These are phyloP conservation scores for Passalora sequoiae DNA, from an alignment of 2,329 filamentous ascomycete species.

Conservation along the genomic window DNA sequence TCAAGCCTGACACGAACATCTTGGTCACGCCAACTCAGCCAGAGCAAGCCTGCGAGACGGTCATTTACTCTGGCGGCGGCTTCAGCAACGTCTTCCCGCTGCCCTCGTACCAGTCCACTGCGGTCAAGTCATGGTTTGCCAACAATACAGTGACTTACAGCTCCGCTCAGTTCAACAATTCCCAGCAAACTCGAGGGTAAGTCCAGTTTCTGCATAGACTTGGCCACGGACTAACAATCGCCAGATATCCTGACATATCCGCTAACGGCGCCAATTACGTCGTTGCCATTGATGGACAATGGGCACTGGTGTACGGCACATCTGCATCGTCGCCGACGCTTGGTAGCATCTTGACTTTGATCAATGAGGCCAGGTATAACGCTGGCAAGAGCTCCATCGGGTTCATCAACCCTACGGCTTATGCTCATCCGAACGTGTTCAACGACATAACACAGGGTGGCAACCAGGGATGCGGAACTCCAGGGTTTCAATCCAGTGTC, in stretches of 20 bases:
- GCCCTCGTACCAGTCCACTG: conserved; percentile 45
- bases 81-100: conserved; percentile 48
- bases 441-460: conserved; percentile 39
- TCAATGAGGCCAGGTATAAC: conserved; percentile 39
- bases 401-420: conserved; percentile 32
- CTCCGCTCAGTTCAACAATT: conserved; percentile 18
- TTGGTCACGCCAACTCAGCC: conserved; percentile 26
- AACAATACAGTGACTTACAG: conserved; percentile 34
- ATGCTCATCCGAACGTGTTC: conserved; percentile 39
- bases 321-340: conserved; percentile 49
- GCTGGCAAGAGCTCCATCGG: conserved; percentile 38
- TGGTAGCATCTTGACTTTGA: conserved; percentile 45
- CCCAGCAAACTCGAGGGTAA: conserved; percentile 17
- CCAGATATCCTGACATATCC: conserved; percentile 35
- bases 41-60: conserved; percentile 45
- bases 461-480: conserved; percentile 38
- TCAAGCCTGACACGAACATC: conserved; percentile 20
- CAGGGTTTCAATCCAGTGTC: conserved; percentile 24
- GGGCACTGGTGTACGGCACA: conserved; percentile 47
- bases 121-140: conserved; percentile 39
- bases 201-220: too few species aligned
- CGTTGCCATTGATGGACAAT: conserved; percentile 42
- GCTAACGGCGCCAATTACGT: conserved; percentile 33
- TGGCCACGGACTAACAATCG: too few species aligned
- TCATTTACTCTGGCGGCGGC: conserved; percentile 44